Evolutionary conservation across 2,329 filamentous ascomycete genomes (phyloP), one percentile per base, ranked within the genome.

Genomic region (Tolypocladium tundrense): DNA sequence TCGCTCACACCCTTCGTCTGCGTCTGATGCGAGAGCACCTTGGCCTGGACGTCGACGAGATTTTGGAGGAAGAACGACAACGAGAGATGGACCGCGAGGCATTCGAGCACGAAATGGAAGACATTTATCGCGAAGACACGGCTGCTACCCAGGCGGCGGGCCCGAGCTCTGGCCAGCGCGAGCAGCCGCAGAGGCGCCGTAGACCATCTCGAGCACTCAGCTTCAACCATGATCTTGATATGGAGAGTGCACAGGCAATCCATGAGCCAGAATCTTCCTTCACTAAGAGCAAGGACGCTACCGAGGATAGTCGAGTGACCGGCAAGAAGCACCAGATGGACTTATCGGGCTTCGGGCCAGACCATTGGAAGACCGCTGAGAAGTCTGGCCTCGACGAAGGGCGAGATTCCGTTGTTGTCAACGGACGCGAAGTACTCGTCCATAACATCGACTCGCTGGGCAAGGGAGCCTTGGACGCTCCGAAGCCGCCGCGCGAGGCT

Each of bases 21-120:
- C 88, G 94, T 33, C 79, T 97, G 54, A 97, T 97, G 94, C 84
- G 93, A 61, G 94, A 99, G 73, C 94, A 99, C 75, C 79, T 99
- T 37, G 94, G 94, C n/a, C 78, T 97, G 43, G 92, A 97, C 68
- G 91, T 96, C 4, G 94, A 99, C 70, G 89, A 90, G 67, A 87
- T 97, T 60, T 84, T 90, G 67, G 90, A 94, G 67, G 85, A 93
- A 60, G 87, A 91, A 63, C 81, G 87, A 55, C 80, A 84, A 63
- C 83, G 83, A 35, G 87, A 91, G 65, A 71, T 84, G 54, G 85
- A 88, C 64, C 76, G 79, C 16, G 79, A 79, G 55, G 73, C 72
- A 5, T 86, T 81, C 62, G 79, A 83, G 65, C 72, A 75, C 4
- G 80, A 85, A 55, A 87, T 87, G 83, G 75, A 83, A 39, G 77